phyloP scores from a whole-genome alignment of 495 filamentous ascomycete genomes.

The Extremus antarcticus region DNA sequence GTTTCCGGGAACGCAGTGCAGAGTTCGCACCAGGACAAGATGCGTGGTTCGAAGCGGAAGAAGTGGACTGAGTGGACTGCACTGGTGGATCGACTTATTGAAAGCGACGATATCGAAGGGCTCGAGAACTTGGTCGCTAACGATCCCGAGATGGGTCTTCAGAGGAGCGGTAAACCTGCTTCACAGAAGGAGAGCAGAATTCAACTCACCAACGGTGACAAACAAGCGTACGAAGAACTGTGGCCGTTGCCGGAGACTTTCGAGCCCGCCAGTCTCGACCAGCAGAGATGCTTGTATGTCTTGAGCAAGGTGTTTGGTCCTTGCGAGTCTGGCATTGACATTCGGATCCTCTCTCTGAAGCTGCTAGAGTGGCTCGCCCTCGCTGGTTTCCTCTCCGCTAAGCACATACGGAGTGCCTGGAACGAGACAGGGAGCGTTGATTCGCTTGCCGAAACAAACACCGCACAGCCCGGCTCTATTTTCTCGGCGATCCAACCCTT shows the following conservation, averaged over 20 bases:
- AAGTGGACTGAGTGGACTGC: slow-evolving; percentile 9
- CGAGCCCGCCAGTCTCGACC: slow-evolving; percentile 23
- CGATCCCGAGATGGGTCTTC: slow-evolving; percentile 14
- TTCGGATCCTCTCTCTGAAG: background rate
- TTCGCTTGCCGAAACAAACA: background rate
- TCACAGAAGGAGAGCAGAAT: background rate
- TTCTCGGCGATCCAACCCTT: slow-evolving; percentile 26
- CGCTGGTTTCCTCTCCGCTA: slow-evolving; percentile 24
- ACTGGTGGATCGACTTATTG: slow-evolving; percentile 37
- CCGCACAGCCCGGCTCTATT: slow-evolving; percentile 24
- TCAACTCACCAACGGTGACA: background rate
- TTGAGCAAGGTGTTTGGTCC: slow-evolving; percentile 43
- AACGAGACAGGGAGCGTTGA: background rate
- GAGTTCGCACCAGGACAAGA: background rate
- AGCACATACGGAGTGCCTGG: slow-evolving; percentile 12
- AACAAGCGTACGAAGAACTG: background rate
- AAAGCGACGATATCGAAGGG: slow-evolving; percentile 32
- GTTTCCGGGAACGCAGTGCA: slow-evolving; percentile 23
- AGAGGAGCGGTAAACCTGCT: background rate
- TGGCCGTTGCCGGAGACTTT: background rate
- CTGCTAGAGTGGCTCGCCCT: slow-evolving; percentile 24
- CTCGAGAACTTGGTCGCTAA: slow-evolving; percentile 45
- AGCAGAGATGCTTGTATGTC: slow-evolving; percentile 39
- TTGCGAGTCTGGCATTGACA: background rate
- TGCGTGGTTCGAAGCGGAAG: background rate